Base-by-base conservation (phyloP, 2,329 filamentous ascomycete species). In the Rhynchosporium secalis region DNA sequence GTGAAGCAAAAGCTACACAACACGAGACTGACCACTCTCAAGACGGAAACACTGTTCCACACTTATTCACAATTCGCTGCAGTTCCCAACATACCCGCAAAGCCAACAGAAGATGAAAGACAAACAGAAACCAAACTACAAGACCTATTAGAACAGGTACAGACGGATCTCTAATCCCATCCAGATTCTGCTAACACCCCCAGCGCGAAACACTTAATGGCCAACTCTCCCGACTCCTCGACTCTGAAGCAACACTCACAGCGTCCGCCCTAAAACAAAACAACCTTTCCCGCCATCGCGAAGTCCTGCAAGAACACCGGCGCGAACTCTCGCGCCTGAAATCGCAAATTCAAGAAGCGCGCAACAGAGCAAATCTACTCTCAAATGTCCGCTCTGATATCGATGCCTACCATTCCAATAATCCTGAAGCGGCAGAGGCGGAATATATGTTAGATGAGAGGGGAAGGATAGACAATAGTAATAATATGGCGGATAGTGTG, bases 371-470 rank as follows among this genome's bases (percentile, higher is more conserved):
- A 61, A 96, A 98, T 76, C 86, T 99, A 38, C 86, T 99, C 61
- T 89, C 88, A 58, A 95, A 92, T 72, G 92, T 99, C 55, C 90
- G 92, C 66, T 90, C 89, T 71, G 95, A 99, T 75, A 98, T 98
- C 76, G 85, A 92, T 75, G 87, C 91, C 60, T 97, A 96, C 79
- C 90, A 90, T 60, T 85, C 88, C 56, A 86, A 85, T 61, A 95
- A 96, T 74, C 91, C 91, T 8, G 90, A 86, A 69, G 86, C 87
- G 2, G 90, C 88, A 60, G 95, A 98, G 78, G 92, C 92, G 52
- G 94, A 99, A 65, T 99, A 98, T 80, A 97, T 99, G 93, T 83
- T 99, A 33, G 89, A 91, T 71, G 95, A 99, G 82, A 85, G 95
- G 57, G 80, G 82, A 65, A 85, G 90, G 67, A 86, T 99, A 73